Percentiles rank a stretch among this genome's conserved stretches.
phyloP scores from a whole-genome alignment of 345 rosid genomes.

The Jatropha curcas region DNA sequence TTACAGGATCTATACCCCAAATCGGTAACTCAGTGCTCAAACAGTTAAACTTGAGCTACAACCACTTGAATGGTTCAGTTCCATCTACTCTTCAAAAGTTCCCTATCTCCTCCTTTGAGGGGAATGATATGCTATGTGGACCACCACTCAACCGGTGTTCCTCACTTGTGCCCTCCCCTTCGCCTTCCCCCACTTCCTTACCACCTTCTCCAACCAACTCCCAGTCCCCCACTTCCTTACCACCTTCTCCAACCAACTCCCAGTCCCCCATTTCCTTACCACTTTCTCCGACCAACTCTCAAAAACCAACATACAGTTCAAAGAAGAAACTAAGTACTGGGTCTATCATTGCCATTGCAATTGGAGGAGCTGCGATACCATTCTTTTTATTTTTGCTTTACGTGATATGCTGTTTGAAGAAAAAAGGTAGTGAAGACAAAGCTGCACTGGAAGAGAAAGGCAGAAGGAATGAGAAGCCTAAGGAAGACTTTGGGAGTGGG shows the following conservation, averaged over 20 bases:
- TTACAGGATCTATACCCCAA: constrained; percentile 62
- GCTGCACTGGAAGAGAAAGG: constrained; percentile 52
- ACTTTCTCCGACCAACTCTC: constrained; percentile 27
- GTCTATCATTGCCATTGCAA: constrained; percentile 63
- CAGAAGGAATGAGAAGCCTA: constrained; percentile 53
- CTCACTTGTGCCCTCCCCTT: constrained; percentile 45
- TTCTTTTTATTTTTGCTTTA: constrained; percentile 46
- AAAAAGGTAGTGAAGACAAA: constrained; percentile 37
- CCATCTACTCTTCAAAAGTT: constrained; percentile 64
- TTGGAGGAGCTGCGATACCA: constrained; percentile 53
- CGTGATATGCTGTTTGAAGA: constrained; percentile 60
- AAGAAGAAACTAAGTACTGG: constrained; percentile 53
- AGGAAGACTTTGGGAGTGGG: constrained; percentile 90
- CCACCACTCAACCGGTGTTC: constrained; percentile 60
- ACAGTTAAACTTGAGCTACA: constrained; percentile 73
- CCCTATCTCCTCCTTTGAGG: constrained; percentile 69
- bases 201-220: constrained; percentile 10
- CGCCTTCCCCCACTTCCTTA: constrained; percentile 35
- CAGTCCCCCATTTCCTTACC: constrained; percentile 27
- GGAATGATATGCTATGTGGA: constrained; percentile 69
- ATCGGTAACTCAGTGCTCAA: constrained; percentile 50
- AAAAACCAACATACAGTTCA: constrained; percentile 24
- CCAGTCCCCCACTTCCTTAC: constrained; percentile 27
- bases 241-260: too few relatives aligned
- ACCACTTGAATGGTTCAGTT: constrained; percentile 72